Conservation (phyloP, 164 flowering plant species). For the Vitis labrusca region DNA sequence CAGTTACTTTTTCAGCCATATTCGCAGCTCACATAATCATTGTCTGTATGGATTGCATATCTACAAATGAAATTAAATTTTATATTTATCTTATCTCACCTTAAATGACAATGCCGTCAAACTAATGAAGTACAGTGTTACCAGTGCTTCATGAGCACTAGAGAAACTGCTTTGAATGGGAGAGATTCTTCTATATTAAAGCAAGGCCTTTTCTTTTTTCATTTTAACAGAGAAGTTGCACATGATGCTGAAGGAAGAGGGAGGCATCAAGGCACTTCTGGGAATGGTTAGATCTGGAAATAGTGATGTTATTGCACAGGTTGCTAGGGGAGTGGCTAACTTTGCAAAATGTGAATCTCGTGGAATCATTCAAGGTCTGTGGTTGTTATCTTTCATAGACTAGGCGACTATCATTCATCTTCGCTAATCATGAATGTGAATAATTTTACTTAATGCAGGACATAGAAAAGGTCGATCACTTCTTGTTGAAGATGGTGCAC, state of each 20-base stretch:
- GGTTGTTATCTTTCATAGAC: background rate
- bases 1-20: background rate
- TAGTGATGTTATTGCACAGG: slow-evolving; percentile 70
- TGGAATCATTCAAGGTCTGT: slow-evolving; percentile 65
- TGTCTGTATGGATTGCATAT: no score
- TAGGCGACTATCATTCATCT: background rate
- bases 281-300: slow-evolving; percentile 62
- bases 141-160: no score
- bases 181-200: no score
- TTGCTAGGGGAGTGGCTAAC: slow-evolving; percentile 88
- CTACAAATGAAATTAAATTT: no score
- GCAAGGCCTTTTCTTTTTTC: no score
- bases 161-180: no score
- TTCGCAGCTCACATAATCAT: background rate
- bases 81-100: no score
- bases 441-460: slow-evolving; percentile 42
- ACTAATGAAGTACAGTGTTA: no score
- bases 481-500: slow-evolving; percentile 71
- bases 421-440: background rate
- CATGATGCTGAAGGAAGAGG: slow-evolving; percentile 58
- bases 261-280: slow-evolving; percentile 72
- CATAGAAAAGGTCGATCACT: slow-evolving; percentile 67
- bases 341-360: slow-evolving; percentile 93
- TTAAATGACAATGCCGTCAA: no score
- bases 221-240: slow-evolving; percentile 60